Evolutionary conservation across 2,329 filamentous ascomycete genomes (phyloP).

Genomic region (Exutisphaerella laricina): DNA sequence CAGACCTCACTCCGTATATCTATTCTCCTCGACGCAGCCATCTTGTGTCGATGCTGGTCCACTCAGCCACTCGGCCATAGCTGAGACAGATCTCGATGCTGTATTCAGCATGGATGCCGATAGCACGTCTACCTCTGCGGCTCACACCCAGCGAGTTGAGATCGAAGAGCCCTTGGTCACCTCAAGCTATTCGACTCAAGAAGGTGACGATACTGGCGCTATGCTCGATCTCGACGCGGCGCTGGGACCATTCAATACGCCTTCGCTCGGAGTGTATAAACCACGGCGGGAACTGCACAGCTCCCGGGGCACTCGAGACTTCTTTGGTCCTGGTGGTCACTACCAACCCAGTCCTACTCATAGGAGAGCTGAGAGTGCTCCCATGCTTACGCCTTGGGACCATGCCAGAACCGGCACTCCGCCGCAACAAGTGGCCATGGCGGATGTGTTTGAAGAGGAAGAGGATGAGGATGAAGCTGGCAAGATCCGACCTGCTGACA

Average conservation of each 20-base stretch:
- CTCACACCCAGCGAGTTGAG: constrained; percentile 7
- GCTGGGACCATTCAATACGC: constrained; percentile 85
- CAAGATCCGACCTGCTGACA: constrained; percentile 11
- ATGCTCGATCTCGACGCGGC: constrained; percentile 95
- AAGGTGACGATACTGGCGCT: constrained; percentile 44
- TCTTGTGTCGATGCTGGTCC: constrained; percentile 2
- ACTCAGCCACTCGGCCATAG: constrained; percentile 9
- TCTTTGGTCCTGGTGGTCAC: constrained; percentile 63
- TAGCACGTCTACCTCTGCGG: constrained; percentile 4
- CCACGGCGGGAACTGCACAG: constrained; percentile 69
- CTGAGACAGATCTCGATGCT: constrained; percentile 32
- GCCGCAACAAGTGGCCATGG: constrained; percentile 61
- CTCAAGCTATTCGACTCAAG: constrained; percentile 10
- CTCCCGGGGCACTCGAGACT: constrained; percentile 64
- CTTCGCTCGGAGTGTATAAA: constrained; percentile 62
- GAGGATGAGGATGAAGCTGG: constrained; percentile 52
- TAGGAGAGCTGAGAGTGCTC: constrained; percentile 62
- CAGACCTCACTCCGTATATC: constrained; percentile 12
- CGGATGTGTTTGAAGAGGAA: constrained; percentile 81
- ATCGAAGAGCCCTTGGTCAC: constrained; percentile 6
- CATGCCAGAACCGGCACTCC: constrained; percentile 25
- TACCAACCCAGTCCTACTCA: constrained; percentile 39
- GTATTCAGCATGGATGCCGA: constrained; percentile 25
- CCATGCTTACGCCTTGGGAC: constrained; percentile 72
- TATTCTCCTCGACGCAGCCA: constrained; percentile 1